phyloP scores from a whole-genome alignment of 257 asterid species.

The Jasminum sambac region DNA sequence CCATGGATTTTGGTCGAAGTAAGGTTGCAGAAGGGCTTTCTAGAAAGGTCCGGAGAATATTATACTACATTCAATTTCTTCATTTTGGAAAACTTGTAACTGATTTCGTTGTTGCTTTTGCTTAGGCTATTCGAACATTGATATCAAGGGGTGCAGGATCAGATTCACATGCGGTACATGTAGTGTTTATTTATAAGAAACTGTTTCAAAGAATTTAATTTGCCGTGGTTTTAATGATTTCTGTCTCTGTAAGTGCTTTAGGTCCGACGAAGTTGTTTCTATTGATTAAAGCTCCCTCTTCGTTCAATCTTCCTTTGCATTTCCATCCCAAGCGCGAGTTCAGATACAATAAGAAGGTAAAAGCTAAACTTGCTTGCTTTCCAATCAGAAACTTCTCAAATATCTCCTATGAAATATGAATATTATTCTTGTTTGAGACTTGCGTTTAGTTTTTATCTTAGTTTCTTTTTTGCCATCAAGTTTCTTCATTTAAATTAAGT shows the following conservation, averaged over 20 bases:
- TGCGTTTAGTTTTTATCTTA: not conserved
- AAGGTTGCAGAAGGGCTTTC: constrained; percentile 67
- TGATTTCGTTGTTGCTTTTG: constrained; percentile 10
- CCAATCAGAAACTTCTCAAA: not conserved
- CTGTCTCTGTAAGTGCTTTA: constrained; percentile 27
- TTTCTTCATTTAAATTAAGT: not conserved
- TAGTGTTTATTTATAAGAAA: not conserved
- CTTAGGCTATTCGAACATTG: constrained; percentile 79
- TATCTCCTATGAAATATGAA: not conserved
- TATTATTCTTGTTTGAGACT: not conserved
- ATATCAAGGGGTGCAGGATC: constrained; percentile 91
- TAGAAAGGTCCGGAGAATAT: constrained; percentile 56
- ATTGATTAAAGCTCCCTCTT: constrained; percentile 80
- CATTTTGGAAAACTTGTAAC: not conserved
- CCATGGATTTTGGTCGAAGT: constrained; percentile 51
- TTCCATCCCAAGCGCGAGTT: constrained; percentile 95
- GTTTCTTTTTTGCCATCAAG: constrained; percentile 8
- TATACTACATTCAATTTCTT: constrained; percentile 13
- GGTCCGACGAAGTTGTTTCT: constrained; percentile 86
- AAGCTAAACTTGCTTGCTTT: not conserved
- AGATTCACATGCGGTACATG: constrained; percentile 61
- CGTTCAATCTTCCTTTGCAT: constrained; percentile 62
- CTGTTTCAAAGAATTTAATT: constrained; percentile 12
- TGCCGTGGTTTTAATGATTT: constrained; percentile 10
- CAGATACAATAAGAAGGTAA: constrained; percentile 70